phyloP scores from a whole-genome alignment of 2,329 filamentous ascomycete species.

The Mycosphaerelloides madeirae region DNA sequence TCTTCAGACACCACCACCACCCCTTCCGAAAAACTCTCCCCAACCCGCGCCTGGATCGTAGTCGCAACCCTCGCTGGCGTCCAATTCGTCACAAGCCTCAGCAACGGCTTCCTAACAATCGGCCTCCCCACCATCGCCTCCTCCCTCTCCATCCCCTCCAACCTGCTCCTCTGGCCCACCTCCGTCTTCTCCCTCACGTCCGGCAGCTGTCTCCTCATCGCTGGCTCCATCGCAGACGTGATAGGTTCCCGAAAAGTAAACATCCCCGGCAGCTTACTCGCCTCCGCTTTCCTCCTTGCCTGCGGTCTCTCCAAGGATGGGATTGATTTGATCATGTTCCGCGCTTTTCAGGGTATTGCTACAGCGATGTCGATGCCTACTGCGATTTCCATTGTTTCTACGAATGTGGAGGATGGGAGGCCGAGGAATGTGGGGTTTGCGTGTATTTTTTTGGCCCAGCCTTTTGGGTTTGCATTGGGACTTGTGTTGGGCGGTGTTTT shows the following conservation, averaged over 20 bases:
- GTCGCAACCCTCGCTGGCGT: slow-evolving; percentile 18
- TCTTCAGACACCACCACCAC: background rate
- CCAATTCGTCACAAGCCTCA: slow-evolving; percentile 19
- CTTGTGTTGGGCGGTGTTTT: slow-evolving; percentile 50
- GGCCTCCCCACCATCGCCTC: slow-evolving; percentile 18
- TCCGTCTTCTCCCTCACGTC: slow-evolving; percentile 40
- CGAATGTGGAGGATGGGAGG: slow-evolving; percentile 43
- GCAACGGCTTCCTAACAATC: slow-evolving; percentile 20
- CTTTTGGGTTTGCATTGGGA: slow-evolving; percentile 49
- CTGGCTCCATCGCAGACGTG: slow-evolving; percentile 49
- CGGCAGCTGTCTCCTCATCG: slow-evolving; percentile 47
- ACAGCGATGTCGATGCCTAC: slow-evolving; percentile 36
- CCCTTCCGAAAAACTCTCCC: slow-evolving; percentile 9
- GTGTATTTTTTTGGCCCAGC: slow-evolving; percentile 46
- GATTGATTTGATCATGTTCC: slow-evolving; percentile 22
- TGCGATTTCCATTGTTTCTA: slow-evolving; percentile 47
- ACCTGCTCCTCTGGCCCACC: slow-evolving; percentile 26
- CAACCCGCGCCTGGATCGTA: slow-evolving; percentile 13
- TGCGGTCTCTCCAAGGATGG: slow-evolving; percentile 39
- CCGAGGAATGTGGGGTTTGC: slow-evolving; percentile 50
- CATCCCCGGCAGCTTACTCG: slow-evolving; percentile 36
- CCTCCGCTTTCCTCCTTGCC: slow-evolving; percentile 36
- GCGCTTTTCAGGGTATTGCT: slow-evolving; percentile 20
- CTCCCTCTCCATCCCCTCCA: slow-evolving; percentile 8
- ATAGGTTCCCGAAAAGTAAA: slow-evolving; percentile 46